Evolutionary conservation across 1,139 yeast species (phyloP), one percentile per base, ranked within the genome.

Genomic region (Zygosaccharomyces pseudobailii): DNA sequence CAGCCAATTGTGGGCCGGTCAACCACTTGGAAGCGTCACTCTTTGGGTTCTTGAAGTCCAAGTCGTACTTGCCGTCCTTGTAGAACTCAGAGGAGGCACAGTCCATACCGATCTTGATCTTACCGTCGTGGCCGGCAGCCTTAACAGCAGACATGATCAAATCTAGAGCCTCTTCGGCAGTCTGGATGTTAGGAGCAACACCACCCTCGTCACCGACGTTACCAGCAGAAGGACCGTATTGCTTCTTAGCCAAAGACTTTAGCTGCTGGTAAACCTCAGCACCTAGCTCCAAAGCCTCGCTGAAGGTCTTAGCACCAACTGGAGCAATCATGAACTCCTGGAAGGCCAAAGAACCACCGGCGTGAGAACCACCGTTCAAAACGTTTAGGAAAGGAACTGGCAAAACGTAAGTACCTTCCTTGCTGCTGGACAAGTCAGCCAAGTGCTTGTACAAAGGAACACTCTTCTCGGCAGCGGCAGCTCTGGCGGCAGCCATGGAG

Each of bases 161-260:
- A 76, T 89, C 96, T 63, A 90, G 78, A 62, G 97, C 97, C 79
- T 90, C 97, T 72, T 81, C 87, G 69, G 97, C 89, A 63, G 95
- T 80, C 59, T 84, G 79, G 64, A 90, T 82, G 74, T 87, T 87
- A 72, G 97, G 97, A 65, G 97, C 97, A 78, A 90, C 96, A 80
- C 97, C 97, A 83, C 97, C 97, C 80, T 90, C 97, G 75, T 90
- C 97, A 82, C 97, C 97, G 70, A 90, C 97, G 78, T 90, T 90
- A 76, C 96, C 97, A 66, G 97, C 97, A 56, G 95, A 84, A 69
- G 86, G 84, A 71, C 97, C 97, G 82, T 89, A 90, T 72, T 76
- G 79, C 82, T 86, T 82, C 82, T 87, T 87, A 71, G 97, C 84
- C 66, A 86, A 76, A 57, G 89, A 73, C 80, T 90, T 90, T 74